Conservation (phyloP, 805 yeast genomes). For the Ogataea chonburiensis region DNA sequence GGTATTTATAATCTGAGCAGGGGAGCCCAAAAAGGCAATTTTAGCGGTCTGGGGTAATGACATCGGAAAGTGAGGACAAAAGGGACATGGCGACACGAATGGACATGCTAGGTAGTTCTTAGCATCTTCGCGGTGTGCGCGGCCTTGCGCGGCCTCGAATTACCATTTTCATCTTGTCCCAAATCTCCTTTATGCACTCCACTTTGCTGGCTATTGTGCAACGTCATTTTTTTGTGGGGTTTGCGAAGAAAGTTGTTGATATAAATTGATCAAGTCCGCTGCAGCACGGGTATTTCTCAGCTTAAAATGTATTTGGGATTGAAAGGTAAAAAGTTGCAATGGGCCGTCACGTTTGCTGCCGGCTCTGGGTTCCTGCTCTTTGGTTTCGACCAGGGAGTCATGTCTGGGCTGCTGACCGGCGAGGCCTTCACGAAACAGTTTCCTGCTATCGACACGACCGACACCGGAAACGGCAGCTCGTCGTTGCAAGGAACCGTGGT, state of each 20-base stretch:
- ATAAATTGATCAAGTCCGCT: not conserved
- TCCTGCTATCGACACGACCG: conserved; percentile 35
- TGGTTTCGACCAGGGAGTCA: conserved; percentile 74
- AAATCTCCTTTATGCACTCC: too few relatives aligned
- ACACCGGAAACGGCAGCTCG: conserved; percentile 19
- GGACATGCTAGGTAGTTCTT: too few relatives aligned
- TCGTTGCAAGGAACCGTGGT: conserved; percentile 47
- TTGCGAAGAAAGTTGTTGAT: too few relatives aligned
- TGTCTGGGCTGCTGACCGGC: conserved; percentile 57
- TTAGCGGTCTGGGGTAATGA: too few relatives aligned
- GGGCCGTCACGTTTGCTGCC: conserved; percentile 42
- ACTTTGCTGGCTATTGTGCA: too few relatives aligned
- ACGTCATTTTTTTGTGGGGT: too few relatives aligned
- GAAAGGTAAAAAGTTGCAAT: conserved; percentile 14
- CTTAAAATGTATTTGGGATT: conserved; percentile 17
- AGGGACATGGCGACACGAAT: too few relatives aligned
- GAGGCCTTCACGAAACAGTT: conserved; percentile 60
- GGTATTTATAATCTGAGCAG: not conserved
- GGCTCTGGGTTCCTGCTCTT: conserved; percentile 42
- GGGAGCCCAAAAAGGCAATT: not conserved
- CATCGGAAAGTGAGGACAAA: too few relatives aligned
- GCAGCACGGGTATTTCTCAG: not conserved
- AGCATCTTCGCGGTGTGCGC: too few relatives aligned
- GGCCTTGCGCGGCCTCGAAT: too few relatives aligned
- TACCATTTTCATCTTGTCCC: too few relatives aligned